Percentiles rank a stretch among this genome's conserved stretches.
These are phyloP conservation scores for Jimgerdemannia lactiflua DNA, from an alignment of 192 early-diverging fungal species.

Conservation along the genomic window DNA sequence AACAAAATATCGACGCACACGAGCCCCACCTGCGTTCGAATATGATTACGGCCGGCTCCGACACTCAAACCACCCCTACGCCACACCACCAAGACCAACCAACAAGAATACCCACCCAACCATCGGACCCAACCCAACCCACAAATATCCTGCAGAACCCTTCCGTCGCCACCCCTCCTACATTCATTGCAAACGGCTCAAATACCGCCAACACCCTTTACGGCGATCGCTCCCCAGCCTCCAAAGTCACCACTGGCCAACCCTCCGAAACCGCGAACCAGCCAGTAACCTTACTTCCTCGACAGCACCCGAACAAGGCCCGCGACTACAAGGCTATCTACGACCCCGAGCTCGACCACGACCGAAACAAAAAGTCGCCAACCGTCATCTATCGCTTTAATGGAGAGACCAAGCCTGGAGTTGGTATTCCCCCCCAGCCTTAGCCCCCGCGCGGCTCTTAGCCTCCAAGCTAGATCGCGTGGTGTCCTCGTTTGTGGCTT, in stretches of 20 bases:
- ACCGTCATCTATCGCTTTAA: slow-evolving; percentile 18
- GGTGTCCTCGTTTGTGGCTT: slow-evolving; percentile 9
- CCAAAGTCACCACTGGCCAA: neutral
- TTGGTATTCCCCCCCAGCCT: neutral
- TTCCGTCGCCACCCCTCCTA: neutral
- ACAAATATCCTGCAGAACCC: neutral
- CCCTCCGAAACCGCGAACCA: neutral
- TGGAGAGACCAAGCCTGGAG: slow-evolving; percentile 13
- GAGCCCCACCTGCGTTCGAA: neutral
- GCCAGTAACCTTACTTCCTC: neutral
- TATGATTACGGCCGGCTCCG: neutral
- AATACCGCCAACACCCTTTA: neutral
- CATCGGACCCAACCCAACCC: neutral
- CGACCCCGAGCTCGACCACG: slow-evolving; percentile 22
- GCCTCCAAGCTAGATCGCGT: neutral
- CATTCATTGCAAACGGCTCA: neutral
- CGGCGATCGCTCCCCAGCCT: neutral
- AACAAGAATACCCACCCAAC: no score
- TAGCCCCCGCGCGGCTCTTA: no score
- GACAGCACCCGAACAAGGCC: neutral
- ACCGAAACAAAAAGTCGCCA: slow-evolving; percentile 8
- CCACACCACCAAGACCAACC: neutral
- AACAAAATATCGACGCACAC: neutral
- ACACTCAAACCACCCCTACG: neutral
- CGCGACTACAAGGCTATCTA: slow-evolving; percentile 21